Evolutionary conservation across 306 rosid genomes (phyloP).

Genomic region (Malus sieversii): DNA sequence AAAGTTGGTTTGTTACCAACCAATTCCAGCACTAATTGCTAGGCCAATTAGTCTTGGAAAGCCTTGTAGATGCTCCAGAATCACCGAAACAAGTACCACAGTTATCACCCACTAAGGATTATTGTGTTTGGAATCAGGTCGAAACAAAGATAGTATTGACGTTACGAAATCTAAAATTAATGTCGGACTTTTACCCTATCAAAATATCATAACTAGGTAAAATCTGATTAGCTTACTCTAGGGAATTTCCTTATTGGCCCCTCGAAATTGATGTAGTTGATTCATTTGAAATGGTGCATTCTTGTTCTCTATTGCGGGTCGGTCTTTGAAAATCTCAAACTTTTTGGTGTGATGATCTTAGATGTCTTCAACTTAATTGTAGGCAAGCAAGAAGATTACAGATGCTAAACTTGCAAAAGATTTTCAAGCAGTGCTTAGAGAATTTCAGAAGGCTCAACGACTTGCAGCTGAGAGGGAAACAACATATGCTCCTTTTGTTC

Average conservation of each 20-base stretch:
- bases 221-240: neutral
- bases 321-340: neutral
- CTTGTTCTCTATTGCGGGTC: neutral
- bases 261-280: neutral
- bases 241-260: neutral
- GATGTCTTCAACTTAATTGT: slow-evolving; percentile 16
- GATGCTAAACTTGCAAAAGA: slow-evolving; percentile 97
- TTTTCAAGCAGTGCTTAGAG: slow-evolving; percentile 88
- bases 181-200: neutral
- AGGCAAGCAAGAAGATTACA: slow-evolving; percentile 88
- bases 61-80: neutral
- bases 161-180: neutral
- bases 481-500: slow-evolving; percentile 76
- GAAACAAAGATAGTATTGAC: too few species aligned
- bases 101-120: neutral
- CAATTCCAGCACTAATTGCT: neutral
- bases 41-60: neutral
- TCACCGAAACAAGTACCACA: neutral
- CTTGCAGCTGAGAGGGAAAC: slow-evolving; percentile 99
- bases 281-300: neutral
- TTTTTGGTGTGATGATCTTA: slow-evolving; percentile 1
- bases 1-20: too few species aligned
- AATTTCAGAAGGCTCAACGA: slow-evolving; percentile 94
- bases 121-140: neutral
- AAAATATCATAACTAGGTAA: neutral